A percentile compares a stretch with the other conserved stretches of the same genome.
phyloP scores from a whole-genome alignment of 2,329 filamentous ascomycete species.

The Emergomyces orientalis region DNA sequence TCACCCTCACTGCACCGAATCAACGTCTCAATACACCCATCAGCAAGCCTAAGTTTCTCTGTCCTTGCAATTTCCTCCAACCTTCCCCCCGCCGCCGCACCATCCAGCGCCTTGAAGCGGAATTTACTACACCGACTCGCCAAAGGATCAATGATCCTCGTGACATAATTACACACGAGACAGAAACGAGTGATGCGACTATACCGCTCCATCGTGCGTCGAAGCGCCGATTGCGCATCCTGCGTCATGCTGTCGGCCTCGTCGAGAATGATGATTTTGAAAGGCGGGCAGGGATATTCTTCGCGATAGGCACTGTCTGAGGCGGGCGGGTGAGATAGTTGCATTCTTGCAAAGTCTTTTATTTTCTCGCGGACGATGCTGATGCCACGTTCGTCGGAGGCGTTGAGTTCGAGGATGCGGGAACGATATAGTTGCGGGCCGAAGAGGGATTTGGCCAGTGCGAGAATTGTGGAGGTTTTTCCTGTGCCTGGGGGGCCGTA shows the following conservation, averaged over 20 bases:
- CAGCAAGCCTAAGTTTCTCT: slow-evolving; percentile 67
- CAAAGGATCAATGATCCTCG: slow-evolving; percentile 91
- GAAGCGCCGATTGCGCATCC: slow-evolving; percentile 85
- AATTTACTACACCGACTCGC: slow-evolving; percentile 94
- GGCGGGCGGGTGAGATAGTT: slow-evolving; percentile 70
- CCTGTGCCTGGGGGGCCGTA: slow-evolving; percentile 96
- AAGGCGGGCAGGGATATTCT: slow-evolving; percentile 86
- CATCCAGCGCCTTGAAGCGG: slow-evolving; percentile 90
- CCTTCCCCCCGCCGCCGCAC: slow-evolving; percentile 68
- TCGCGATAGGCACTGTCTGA: slow-evolving; percentile 53
- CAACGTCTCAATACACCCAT: slow-evolving; percentile 71
- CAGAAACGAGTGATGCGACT: slow-evolving; percentile 94
- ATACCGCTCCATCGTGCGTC: slow-evolving; percentile 97
- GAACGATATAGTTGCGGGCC: slow-evolving; percentile 87
- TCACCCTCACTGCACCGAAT: slow-evolving; percentile 89
- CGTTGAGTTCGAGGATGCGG: slow-evolving; percentile 97
- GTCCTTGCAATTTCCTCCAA: slow-evolving; percentile 71
- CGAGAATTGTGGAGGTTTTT: slow-evolving; percentile 96
- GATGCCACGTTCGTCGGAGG: slow-evolving; percentile 96
- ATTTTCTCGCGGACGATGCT: slow-evolving; percentile 95
- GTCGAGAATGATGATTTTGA: slow-evolving; percentile 98
- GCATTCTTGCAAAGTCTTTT: slow-evolving; percentile 94
- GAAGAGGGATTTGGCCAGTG: slow-evolving; percentile 93
- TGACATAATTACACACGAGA: slow-evolving; percentile 97
- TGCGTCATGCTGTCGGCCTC: slow-evolving; percentile 99